phyloP scores from a whole-genome alignment of 2,329 filamentous ascomycete species.

The Aspergillus pseudoglaucus region DNA sequence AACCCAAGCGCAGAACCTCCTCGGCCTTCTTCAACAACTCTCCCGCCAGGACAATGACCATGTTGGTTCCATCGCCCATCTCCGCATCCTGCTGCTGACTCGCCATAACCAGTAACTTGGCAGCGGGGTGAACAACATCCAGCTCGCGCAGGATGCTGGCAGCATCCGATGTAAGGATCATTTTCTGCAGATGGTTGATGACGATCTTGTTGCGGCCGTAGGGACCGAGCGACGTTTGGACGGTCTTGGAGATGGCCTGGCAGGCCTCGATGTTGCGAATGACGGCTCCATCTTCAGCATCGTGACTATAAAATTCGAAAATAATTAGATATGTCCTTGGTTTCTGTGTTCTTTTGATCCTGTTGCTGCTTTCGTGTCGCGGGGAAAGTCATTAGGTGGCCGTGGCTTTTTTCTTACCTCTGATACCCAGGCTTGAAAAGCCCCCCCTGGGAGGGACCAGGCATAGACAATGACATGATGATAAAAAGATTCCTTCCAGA shows the following conservation, averaged over 20 bases:
- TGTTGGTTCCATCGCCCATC: constrained; percentile 97
- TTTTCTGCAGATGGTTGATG: constrained; percentile 99
- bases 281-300: constrained; percentile 97
- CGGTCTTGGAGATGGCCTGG: constrained; percentile 87
- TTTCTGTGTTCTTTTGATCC: neutral
- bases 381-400: neutral
- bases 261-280: constrained; percentile 98
- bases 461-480: constrained; percentile 91
- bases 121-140: constrained; percentile 95
- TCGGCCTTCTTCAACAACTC: constrained; percentile 96
- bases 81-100: constrained; percentile 98
- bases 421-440: constrained; percentile 97
- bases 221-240: constrained; percentile 92
- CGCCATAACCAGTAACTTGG: constrained; percentile 96
- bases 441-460: constrained; percentile 83
- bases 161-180: constrained; percentile 97
- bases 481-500: constrained; percentile 16
- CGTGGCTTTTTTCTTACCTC: constrained; percentile 57
- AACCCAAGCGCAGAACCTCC: constrained; percentile 88
- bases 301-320: constrained; percentile 62
- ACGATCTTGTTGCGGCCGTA: constrained; percentile 99
- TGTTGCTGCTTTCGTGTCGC: neutral
- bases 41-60: constrained; percentile 92
- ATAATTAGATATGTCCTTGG: constrained; percentile 2
- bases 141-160: constrained; percentile 96